Base-by-base conservation (phyloP, 2,329 filamentous ascomycete genomes). In the Huntiella moniliformis region DNA sequence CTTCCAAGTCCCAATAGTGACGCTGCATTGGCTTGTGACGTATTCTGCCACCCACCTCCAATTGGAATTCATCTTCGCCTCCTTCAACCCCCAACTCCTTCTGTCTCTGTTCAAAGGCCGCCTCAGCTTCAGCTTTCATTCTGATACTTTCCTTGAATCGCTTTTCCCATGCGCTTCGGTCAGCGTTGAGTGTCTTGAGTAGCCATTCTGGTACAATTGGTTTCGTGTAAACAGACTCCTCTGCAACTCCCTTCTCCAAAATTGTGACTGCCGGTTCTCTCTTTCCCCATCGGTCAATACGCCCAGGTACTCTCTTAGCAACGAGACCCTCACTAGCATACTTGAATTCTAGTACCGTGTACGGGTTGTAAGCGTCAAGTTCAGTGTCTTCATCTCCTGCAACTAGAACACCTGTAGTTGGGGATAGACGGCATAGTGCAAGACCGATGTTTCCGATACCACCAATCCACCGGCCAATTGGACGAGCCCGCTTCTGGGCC, bases 371-470 rank as follows among this genome's bases (percentile, higher is more conserved):
- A 13, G 71, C 71, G 1, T 77, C 75, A 4, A 72, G 71, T 0
- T 72, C 70, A 12, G 44, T 40, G 51, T 81, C 76, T 47, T 74
- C 73, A 22, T 49, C 44, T 4, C 77, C 81, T 2, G 80, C 81
- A 45, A 91, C 64, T 32, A 67, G 66, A 41, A 91, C 64, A 56
- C 85, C 80, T 4, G 84, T 93, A 87, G 95, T 95, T 57, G 79
- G 78, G 63, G 93, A 86, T 54, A 96, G 62, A 18, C 88, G 76
- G 58, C 88, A 95, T 53, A 95, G 63, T 2, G 78, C 88, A 44
- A 98, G 66, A 1, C 91, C 91, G 28, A 96, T 63, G 57, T 95
- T 93, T 1, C 87, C 88, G 11, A 88, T 67, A 0, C 82, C 80
- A 31, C 66, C 67, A 44, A 96, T 67, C 65, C 83, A 87, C 58